These are phyloP conservation scores for Tuber magnatum DNA, from an alignment of 495 filamentous ascomycete species.

Conservation along the genomic window DNA sequence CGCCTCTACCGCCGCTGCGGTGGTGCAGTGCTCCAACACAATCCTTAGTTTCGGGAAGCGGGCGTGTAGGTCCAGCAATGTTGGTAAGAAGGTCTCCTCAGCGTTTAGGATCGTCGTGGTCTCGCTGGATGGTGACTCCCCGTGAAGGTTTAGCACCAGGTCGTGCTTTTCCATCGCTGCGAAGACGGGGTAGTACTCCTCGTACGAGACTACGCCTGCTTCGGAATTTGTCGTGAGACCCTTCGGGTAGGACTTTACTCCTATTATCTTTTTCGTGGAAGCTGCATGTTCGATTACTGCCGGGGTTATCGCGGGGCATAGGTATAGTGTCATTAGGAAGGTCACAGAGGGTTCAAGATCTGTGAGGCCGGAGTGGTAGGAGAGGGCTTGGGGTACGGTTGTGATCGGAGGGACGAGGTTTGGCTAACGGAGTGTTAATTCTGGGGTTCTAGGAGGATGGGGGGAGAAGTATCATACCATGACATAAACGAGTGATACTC, in stretches of 20 bases:
- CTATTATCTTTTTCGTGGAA: conserved; percentile 52
- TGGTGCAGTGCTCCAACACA: conserved; percentile 76
- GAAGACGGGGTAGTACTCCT: conserved; percentile 68
- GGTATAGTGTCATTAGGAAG: conserved; percentile 85
- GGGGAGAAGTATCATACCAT: conserved; percentile 49
- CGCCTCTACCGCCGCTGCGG: conserved; percentile 68
- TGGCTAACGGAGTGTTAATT: conserved; percentile 38
- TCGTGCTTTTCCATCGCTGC: conserved; percentile 64
- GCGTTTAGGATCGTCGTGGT: conserved; percentile 63
- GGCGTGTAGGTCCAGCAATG: conserved; percentile 59
- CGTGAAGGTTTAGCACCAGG: conserved; percentile 57
- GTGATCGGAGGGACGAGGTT: conserved; percentile 61
- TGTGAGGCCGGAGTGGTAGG: conserved; percentile 62
- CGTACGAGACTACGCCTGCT: conserved; percentile 68
- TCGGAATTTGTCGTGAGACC: conserved; percentile 80
- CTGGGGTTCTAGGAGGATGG: conserved; percentile 5
- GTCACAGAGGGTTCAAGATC: conserved; percentile 64
- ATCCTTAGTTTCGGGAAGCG: conserved; percentile 75
- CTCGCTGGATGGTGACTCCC: conserved; percentile 48
- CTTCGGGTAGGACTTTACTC: conserved; percentile 62
- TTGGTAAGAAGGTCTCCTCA: conserved; percentile 75
- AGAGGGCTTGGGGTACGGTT: conserved; percentile 63
- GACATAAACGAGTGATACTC: conserved; percentile 73
- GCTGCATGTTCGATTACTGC: conserved; percentile 69
- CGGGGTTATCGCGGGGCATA: conserved; percentile 69